Evolutionary conservation across 2,329 filamentous ascomycete species (phyloP), one percentile per base, ranked within the genome.

Genomic region (Monosporascus sp.): DNA sequence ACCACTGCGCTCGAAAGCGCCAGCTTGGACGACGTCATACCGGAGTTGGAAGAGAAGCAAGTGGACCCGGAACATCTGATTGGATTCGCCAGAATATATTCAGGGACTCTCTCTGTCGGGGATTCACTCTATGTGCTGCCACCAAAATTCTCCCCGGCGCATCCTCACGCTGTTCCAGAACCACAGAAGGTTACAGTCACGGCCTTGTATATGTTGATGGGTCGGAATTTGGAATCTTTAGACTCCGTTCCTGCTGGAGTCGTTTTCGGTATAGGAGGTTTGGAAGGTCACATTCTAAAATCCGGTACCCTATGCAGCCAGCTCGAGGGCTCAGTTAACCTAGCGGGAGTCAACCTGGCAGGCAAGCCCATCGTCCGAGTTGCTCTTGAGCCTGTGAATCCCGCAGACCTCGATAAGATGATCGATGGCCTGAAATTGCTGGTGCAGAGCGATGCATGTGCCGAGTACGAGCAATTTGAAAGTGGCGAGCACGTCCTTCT

Each of bases 131-230:
- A 96, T 67, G 91, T 97, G 17, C 76, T 99, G 5, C 86, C 91
- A 1, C 94, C 94, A 0, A 99, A 97, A 62, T 99, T 94, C 77
- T 89, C 89, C 1, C 92, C 94, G 1, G 87, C 87, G 2, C 78
- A 86, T 49, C 88, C 90, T 2, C 80, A 90, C 58, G 82, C 83
- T 17, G 75, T 78, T 17, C 89, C 91, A 0, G 82, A 86, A 58
- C 91, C 92, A 0, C 81, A 88, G 60, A 91, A 92, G 66, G 86
- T 96, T 38, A 93, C 84, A 1, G 85, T 99, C 49, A 92, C 86
- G 17, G 89, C 89, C 2, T 77, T 99, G 2, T 99, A 99, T 70
- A 86, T 99, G 68, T 84, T 99, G 51, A 99, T 99, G 94, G 94
- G 94, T 31, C 82, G 93, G 54, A 88, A 88, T 54, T 76, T 99